Evolutionary conservation across 2,329 filamentous ascomycete genomes (phyloP).

Genomic region (Scedosporium dehoogii): DNA sequence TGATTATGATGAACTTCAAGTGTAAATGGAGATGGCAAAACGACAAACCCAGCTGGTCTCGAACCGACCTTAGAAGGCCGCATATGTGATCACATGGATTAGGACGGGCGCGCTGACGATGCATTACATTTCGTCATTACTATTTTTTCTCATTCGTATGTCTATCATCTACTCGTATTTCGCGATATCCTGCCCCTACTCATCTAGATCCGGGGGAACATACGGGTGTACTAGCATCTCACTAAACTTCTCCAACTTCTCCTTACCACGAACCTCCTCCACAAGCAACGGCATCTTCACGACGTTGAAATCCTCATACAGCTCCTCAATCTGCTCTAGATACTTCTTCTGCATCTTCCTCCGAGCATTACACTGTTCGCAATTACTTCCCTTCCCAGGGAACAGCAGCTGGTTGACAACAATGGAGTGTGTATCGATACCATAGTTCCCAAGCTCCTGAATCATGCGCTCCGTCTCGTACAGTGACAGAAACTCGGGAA

Average conservation of each 20-base stretch:
- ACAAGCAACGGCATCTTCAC: constrained; percentile 96
- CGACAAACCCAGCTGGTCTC: too few species aligned
- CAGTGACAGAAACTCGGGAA: constrained; percentile 89
- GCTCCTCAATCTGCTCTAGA: constrained; percentile 93
- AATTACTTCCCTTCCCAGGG: constrained; percentile 72
- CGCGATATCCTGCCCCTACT: constrained; percentile 1
- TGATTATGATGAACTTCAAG: too few species aligned
- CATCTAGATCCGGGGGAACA: constrained; percentile 46
- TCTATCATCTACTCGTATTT: constrained; percentile 11
- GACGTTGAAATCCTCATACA: constrained; percentile 94
- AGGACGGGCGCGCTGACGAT: too few species aligned
- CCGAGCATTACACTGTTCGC: constrained; percentile 90
- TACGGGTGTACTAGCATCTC: constrained; percentile 74
- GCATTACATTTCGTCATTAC: background rate
- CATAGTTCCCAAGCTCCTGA: constrained; percentile 85
- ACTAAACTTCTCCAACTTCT: constrained; percentile 83
- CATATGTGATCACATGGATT: too few species aligned
- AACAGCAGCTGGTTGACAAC: constrained; percentile 98
- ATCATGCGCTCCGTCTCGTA: constrained; percentile 99
- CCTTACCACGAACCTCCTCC: constrained; percentile 92
- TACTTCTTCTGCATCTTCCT: constrained; percentile 99
- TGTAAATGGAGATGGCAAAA: too few species aligned
- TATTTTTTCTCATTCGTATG: background rate
- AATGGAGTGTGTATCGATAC: constrained; percentile 94
- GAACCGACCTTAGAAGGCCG: too few species aligned